A percentile compares a stretch with the other conserved stretches of the same genome.
phyloP scores from a whole-genome alignment of 1,284 basidiomycete species.

The Stygiomarasmius scandens region DNA sequence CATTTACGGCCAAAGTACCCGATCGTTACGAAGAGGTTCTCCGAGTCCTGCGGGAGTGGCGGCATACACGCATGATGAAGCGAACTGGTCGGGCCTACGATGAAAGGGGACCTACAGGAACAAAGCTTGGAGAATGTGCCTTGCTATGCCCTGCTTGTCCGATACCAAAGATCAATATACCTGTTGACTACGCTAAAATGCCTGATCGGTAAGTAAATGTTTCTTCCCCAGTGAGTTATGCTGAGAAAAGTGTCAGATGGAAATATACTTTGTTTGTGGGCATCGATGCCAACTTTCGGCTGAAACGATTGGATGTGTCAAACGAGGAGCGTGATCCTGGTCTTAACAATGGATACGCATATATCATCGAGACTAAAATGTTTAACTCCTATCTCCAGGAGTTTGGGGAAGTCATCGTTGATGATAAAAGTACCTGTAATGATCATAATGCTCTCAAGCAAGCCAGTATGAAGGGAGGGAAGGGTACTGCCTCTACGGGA shows the following conservation, averaged over 20 bases:
- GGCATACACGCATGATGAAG: conserved; percentile 21
- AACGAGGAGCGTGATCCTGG: conserved; percentile 11
- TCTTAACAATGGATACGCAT: conserved; percentile 15
- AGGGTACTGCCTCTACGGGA: not conserved
- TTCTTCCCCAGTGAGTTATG: not conserved
- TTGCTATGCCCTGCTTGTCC: too few relatives aligned
- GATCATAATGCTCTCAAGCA: conserved; percentile 6
- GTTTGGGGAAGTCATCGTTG: conserved; percentile 4
- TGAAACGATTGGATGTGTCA: conserved; percentile 15
- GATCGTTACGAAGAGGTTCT: conserved; percentile 14
- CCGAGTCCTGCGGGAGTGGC: conserved; percentile 17
- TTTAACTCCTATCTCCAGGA: conserved; percentile 6
- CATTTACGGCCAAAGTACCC: conserved; percentile 15
- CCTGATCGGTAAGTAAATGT: not conserved
- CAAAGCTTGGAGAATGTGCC: too few relatives aligned
- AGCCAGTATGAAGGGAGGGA: not conserved
- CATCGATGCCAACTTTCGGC: too few relatives aligned
- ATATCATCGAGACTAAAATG: conserved; percentile 11
- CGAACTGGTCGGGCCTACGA: conserved; percentile 19
- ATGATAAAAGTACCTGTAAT: conserved; percentile 11
- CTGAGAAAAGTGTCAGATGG: not conserved
- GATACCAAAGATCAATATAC: conserved; percentile 22
- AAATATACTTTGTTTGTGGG: not conserved
- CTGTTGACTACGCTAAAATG: not conserved
- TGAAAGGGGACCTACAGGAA: conserved; percentile 10